Evolutionary conservation across 495 filamentous ascomycete species (phyloP).

Genomic region (Aspergillus asperescens): DNA sequence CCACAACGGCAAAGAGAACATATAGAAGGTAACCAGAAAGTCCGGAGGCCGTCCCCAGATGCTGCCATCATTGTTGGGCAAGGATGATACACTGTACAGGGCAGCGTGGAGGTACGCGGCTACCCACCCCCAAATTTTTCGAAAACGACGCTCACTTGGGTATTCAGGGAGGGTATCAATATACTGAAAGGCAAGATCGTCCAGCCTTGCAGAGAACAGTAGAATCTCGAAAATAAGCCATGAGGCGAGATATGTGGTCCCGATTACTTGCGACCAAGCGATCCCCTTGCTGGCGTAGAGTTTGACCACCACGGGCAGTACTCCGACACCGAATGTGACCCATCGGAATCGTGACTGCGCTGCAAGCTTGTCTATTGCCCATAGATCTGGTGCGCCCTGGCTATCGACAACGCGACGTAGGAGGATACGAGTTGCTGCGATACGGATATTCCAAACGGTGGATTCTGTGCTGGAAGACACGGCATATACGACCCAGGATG

Average conservation of each 20-base stretch:
- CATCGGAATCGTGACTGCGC: not conserved
- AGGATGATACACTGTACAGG: not conserved
- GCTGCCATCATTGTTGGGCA: not conserved
- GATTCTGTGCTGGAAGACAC: not conserved
- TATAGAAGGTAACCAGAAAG: not conserved
- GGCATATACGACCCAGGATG: not conserved
- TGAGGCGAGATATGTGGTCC: not conserved
- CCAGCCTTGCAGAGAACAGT: not conserved
- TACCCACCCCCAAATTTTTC: not conserved
- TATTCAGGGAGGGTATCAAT: not conserved
- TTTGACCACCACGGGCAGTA: not conserved
- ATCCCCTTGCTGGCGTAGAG: not conserved
- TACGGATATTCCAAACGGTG: not conserved
- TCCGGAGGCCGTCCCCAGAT: not conserved
- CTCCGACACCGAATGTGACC: not conserved
- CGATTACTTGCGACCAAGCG: not conserved
- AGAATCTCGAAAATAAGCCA: not conserved
- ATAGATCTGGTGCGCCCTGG: not conserved
- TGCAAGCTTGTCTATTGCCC: not conserved
- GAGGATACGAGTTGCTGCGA: not conserved
- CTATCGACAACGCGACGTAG: not conserved
- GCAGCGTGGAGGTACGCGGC: not conserved
- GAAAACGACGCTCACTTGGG: not conserved
- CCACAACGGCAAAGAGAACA: not conserved
- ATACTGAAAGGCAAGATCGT: not conserved